phyloP scores from a whole-genome alignment of 345 rosid species.

The Pelargonium nanum region DNA sequence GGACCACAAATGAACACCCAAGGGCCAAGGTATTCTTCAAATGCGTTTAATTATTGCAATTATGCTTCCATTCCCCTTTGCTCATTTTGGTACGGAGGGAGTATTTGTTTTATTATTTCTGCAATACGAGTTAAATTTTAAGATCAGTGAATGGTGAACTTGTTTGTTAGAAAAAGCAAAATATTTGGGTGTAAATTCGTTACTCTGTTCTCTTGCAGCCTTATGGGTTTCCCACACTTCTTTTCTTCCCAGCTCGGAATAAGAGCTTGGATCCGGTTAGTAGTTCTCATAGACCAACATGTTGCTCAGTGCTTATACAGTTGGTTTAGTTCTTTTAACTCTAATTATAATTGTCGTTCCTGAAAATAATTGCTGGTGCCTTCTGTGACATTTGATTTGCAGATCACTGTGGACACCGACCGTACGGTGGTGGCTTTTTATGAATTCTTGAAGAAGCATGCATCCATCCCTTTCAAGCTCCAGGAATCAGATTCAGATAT shows the following conservation, averaged over 20 bases:
- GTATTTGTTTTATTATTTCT: background rate
- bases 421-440: constrained; percentile 89
- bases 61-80: too few relatives aligned
- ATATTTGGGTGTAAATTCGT: background rate
- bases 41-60: too few relatives aligned
- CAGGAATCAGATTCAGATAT: constrained; percentile 51
- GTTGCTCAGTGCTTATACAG: too few relatives aligned
- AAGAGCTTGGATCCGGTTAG: constrained; percentile 95
- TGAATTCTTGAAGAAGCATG: constrained; percentile 80
- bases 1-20: constrained; percentile 97
- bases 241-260: constrained; percentile 98
- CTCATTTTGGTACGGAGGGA: too few relatives aligned
- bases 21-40: constrained; percentile 67
- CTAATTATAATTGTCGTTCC: background rate
- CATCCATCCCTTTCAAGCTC: constrained; percentile 85
- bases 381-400: constrained; percentile 2
- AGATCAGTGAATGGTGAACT: background rate
- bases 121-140: background rate
- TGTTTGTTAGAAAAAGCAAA: too few relatives aligned
- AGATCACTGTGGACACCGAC: constrained; percentile 79
- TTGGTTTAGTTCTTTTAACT: background rate
- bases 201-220: constrained; percentile 34
- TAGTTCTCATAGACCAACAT: background rate
- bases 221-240: constrained; percentile 87
- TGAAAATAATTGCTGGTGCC: background rate